Conservation (phyloP, 2,329 filamentous ascomycete genomes). For the Lecanicillium sp. region DNA sequence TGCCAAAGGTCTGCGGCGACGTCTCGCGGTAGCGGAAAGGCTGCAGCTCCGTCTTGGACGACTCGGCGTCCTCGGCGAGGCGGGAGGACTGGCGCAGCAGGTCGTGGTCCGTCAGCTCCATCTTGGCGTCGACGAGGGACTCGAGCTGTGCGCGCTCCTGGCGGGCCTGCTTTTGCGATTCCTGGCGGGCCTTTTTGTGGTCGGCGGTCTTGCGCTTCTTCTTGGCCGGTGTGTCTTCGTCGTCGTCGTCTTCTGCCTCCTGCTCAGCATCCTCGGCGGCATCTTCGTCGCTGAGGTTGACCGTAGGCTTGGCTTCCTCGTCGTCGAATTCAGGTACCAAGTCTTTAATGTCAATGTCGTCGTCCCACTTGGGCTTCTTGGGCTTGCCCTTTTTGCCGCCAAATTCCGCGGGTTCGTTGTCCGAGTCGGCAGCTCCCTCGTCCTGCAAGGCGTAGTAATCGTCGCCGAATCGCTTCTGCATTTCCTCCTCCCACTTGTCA, state of each 20-base stretch:
- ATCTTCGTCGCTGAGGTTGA: slow-evolving; percentile 44
- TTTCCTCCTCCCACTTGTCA: slow-evolving; percentile 82
- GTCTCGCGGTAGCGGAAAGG: slow-evolving; percentile 91
- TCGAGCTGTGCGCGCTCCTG: slow-evolving; percentile 79
- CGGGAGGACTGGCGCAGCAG: slow-evolving; percentile 44
- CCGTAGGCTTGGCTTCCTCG: slow-evolving; percentile 41
- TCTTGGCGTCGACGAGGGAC: slow-evolving; percentile 71
- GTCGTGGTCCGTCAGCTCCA: slow-evolving; percentile 64
- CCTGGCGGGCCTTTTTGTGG: slow-evolving; percentile 49
- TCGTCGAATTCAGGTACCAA: slow-evolving; percentile 81
- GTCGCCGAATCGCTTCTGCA: slow-evolving; percentile 82
- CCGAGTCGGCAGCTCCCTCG: slow-evolving; percentile 57
- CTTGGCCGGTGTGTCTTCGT: slow-evolving; percentile 37
- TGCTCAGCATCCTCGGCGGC: slow-evolving; percentile 29
- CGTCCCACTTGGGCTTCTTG: slow-evolving; percentile 73
- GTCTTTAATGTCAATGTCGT: slow-evolving; percentile 96
- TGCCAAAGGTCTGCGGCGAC: slow-evolving; percentile 80
- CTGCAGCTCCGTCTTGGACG: slow-evolving; percentile 8
- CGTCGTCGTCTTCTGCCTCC: slow-evolving; percentile 27
- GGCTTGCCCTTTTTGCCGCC: slow-evolving; percentile 38
- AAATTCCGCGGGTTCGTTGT: slow-evolving; percentile 58
- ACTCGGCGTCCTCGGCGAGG: slow-evolving; percentile 14
- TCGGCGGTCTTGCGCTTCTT: slow-evolving; percentile 55
- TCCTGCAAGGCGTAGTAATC: slow-evolving; percentile 76
- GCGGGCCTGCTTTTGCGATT: slow-evolving; percentile 63